phyloP scores from a whole-genome alignment of 1,284 basidiomycete species.

The Ustilago loliicola region DNA sequence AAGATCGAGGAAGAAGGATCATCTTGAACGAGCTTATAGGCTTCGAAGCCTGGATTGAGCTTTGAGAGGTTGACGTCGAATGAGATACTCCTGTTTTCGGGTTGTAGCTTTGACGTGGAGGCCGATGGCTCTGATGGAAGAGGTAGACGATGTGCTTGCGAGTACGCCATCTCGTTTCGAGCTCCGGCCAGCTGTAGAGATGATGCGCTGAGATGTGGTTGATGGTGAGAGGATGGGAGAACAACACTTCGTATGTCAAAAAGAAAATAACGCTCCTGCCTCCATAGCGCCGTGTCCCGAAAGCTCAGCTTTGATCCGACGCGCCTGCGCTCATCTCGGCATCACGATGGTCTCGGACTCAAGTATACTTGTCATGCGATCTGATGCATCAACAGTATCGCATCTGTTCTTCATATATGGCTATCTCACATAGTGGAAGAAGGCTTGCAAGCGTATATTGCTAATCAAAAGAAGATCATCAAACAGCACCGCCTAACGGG shows the following conservation, averaged over 20 bases:
- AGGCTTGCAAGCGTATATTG: constrained; percentile 44
- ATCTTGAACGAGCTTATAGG: constrained; percentile 52
- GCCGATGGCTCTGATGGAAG: constrained; percentile 7
- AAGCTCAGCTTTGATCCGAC: background rate
- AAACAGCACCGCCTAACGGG: background rate
- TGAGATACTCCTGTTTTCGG: background rate
- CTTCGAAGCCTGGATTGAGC: constrained; percentile 47
- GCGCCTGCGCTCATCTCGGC: background rate
- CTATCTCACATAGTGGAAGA: background rate
- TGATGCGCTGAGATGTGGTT: background rate
- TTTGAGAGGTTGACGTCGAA: constrained; percentile 30
- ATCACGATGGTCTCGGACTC: no score
- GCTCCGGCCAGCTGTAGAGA: background rate
- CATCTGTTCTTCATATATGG: no score
- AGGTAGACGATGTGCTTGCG: constrained; percentile 30
- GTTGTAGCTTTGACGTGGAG: background rate
- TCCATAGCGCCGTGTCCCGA: constrained; percentile 17
- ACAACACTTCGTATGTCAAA: constrained; percentile 6
- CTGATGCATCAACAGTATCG: no score
- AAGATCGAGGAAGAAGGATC: background rate
- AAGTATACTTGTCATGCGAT: background rate
- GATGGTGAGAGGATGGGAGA: background rate
- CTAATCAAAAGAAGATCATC: constrained; percentile 16
- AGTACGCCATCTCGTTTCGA: constrained; percentile 32
- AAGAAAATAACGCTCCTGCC: constrained; percentile 14